Conservation (phyloP, 2,329 filamentous ascomycete species). For the Coniochaeta sp. region DNA sequence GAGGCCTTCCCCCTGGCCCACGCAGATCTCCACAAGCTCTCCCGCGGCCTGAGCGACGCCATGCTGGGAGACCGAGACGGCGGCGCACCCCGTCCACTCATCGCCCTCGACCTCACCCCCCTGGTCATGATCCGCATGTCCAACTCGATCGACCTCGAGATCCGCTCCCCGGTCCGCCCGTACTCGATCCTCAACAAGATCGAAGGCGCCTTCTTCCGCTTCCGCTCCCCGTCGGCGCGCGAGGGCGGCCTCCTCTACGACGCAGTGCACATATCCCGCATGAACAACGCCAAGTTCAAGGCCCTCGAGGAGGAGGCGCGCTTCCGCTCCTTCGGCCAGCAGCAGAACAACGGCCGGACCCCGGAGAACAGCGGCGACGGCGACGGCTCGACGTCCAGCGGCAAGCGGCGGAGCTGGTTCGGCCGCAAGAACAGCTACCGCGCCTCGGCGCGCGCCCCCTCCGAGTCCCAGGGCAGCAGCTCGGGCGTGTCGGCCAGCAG, state of each 20-base stretch:
- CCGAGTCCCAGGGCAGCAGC: constrained; percentile 62
- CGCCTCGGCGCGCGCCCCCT: constrained; percentile 47
- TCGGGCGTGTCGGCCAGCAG: constrained; percentile 60
- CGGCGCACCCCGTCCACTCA: constrained; percentile 35
- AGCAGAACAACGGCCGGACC: constrained; percentile 25
- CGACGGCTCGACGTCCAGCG: constrained; percentile 33
- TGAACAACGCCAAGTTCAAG: constrained; percentile 87
- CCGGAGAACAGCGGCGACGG: constrained; percentile 6
- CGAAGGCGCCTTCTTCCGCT: constrained; percentile 73
- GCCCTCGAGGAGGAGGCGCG: constrained; percentile 57
- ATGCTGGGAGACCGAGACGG: constrained; percentile 23
- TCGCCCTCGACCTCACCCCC: constrained; percentile 81
- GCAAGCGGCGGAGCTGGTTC: constrained; percentile 48
- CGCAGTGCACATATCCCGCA: constrained; percentile 79
- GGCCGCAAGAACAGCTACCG: constrained; percentile 59
- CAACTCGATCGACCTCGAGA: constrained; percentile 87
- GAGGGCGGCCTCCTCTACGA: constrained; percentile 80
- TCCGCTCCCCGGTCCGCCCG: constrained; percentile 74
- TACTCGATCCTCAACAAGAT: constrained; percentile 61
- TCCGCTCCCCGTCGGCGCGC: constrained; percentile 67
- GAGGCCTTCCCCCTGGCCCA: constrained; percentile 43
- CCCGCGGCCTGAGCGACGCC: constrained; percentile 22
- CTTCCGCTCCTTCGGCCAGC: constrained; percentile 64
- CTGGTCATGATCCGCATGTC: constrained; percentile 84
- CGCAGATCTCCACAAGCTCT: constrained; percentile 21